These are phyloP conservation scores for Cladosporium cucumerinum DNA, from an alignment of 2,329 filamentous ascomycete genomes.

Conservation along the genomic window DNA sequence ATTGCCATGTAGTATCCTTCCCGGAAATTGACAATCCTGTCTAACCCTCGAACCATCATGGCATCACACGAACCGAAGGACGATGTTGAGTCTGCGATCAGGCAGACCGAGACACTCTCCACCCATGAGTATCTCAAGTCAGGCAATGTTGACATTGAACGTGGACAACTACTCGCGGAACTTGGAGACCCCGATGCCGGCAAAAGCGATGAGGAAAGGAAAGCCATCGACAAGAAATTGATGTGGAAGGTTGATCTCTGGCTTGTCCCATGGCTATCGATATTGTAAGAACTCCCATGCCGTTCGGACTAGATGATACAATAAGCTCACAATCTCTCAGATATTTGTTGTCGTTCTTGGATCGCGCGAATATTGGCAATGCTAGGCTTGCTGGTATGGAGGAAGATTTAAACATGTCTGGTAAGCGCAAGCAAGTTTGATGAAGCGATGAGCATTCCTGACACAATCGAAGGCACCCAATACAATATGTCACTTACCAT, in stretches of 20 bases:
- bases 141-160: not conserved
- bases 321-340: not conserved
- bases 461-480: slow-evolving; percentile 41
- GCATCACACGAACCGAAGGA: not conserved
- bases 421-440: slow-evolving; percentile 4
- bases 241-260: slow-evolving; percentile 60
- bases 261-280: slow-evolving; percentile 64
- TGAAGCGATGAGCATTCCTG: not conserved
- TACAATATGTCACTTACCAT: slow-evolving; percentile 77
- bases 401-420: slow-evolving; percentile 59
- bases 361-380: slow-evolving; percentile 73
- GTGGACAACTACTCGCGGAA: not conserved
- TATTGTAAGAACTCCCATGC: slow-evolving; percentile 54
- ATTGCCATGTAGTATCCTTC: not conserved
- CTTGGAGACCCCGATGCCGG: slow-evolving; percentile 60
- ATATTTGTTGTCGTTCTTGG: slow-evolving; percentile 22
- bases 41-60: not conserved
- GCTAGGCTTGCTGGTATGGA: slow-evolving; percentile 57
- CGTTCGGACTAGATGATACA: not conserved
- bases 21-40: not conserved
- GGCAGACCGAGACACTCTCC: not conserved
- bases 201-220: slow-evolving; percentile 60
- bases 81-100: not conserved
- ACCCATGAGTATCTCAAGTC: not conserved
- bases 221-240: slow-evolving; percentile 58